phyloP scores from a whole-genome alignment of 371 early-diverging fungal species.

The Synchytrium microbalum region DNA sequence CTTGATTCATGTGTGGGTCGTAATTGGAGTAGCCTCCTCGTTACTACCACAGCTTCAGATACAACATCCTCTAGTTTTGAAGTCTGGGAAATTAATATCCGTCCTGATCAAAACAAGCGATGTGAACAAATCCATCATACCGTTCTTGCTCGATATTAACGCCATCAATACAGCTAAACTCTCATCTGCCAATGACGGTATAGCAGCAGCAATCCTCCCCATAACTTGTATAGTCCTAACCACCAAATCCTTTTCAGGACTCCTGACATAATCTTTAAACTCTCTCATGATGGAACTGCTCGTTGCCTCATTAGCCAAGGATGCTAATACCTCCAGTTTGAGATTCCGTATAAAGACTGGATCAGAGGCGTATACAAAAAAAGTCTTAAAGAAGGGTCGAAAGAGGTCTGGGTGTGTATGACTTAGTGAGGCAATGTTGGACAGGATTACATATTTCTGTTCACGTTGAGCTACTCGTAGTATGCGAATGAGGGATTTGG shows the following conservation, averaged over 20 bases:
- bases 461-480: slow-evolving; percentile 67
- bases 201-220: slow-evolving; percentile 33
- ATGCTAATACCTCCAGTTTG: slow-evolving; percentile 76
- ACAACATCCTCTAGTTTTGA: slow-evolving; percentile 56
- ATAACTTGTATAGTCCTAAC: slow-evolving; percentile 65
- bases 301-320: slow-evolving; percentile 55
- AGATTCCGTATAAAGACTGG: slow-evolving; percentile 65
- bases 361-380: slow-evolving; percentile 75
- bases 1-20: slow-evolving; percentile 26
- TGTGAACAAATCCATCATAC: slow-evolving; percentile 36
- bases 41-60: slow-evolving; percentile 68
- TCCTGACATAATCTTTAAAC: slow-evolving; percentile 62
- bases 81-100: neutral
- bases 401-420: slow-evolving; percentile 59
- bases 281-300: slow-evolving; percentile 40
- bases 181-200: slow-evolving; percentile 29
- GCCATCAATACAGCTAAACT: slow-evolving; percentile 53
- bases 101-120: no score
- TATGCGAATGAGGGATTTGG: slow-evolving; percentile 68
- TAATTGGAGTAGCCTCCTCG: slow-evolving; percentile 61
- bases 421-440: slow-evolving; percentile 63
- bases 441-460: slow-evolving; percentile 65
- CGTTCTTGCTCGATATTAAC: slow-evolving; percentile 59
- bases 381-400: slow-evolving; percentile 60
- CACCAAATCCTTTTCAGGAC: slow-evolving; percentile 60